phyloP scores from a whole-genome alignment of 2,329 filamentous ascomycete species.

The Scytalidium sp. region DNA sequence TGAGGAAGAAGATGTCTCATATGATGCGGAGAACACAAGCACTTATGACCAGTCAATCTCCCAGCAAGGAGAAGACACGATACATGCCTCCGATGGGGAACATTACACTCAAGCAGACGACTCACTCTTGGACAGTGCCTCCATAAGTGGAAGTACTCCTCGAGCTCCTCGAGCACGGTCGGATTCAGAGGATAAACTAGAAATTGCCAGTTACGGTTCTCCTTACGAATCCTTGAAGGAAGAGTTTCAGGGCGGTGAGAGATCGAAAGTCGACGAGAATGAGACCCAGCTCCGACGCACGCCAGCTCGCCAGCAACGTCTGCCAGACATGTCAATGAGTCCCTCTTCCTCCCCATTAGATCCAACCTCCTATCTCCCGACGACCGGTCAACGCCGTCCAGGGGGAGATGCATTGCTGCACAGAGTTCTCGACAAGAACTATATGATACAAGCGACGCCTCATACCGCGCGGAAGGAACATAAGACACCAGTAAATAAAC shows the following conservation, averaged over 20 bases:
- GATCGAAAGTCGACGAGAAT: constrained; percentile 32
- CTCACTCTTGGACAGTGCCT: constrained; percentile 62
- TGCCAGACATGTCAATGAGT: constrained; percentile 63
- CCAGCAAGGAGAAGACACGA: constrained; percentile 30
- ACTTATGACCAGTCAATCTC: constrained; percentile 36
- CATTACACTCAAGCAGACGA: constrained; percentile 47
- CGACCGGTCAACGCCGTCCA: constrained; percentile 30
- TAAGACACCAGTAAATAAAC: constrained; percentile 25
- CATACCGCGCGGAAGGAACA: constrained; percentile 52
- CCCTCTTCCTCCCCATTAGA: constrained; percentile 56
- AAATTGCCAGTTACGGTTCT: constrained; percentile 66
- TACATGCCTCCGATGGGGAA: constrained; percentile 22
- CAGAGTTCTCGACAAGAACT: constrained; percentile 91
- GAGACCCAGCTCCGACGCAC: constrained; percentile 35
- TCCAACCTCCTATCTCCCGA: constrained; percentile 39
- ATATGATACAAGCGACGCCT: constrained; percentile 89
- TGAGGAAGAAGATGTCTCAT: constrained; percentile 49
- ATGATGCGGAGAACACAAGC: constrained; percentile 25
- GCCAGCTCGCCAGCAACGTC: constrained; percentile 37
- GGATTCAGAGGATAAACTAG: constrained; percentile 36
- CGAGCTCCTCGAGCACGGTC: constrained; percentile 52
- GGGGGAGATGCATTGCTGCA: constrained; percentile 78
- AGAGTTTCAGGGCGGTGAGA: constrained; percentile 51
- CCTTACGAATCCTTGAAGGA: constrained; percentile 73
- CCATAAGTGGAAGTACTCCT: constrained; percentile 68